Evolutionary conservation across 208 protist genomes (phyloP).

Genomic region (Angomonas ambiguus): DNA sequence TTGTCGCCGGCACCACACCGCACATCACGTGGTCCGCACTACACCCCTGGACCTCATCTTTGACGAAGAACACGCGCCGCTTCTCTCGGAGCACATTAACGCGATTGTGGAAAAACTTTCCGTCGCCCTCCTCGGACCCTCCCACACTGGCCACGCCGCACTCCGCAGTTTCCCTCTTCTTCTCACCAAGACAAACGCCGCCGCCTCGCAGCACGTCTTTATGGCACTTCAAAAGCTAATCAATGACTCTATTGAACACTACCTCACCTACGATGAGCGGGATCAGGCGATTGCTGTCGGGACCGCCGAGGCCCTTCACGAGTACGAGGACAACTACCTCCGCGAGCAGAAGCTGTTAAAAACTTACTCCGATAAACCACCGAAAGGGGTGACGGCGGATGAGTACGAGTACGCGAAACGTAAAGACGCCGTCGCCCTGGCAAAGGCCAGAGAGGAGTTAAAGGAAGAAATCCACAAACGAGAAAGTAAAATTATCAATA

Average conservation of each 20-base stretch:
- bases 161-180: constrained; percentile 67
- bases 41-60: constrained; percentile 27
- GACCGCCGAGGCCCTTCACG: constrained; percentile 29
- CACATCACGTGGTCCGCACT: constrained; percentile 8
- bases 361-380: constrained; percentile 64
- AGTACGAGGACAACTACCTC: constrained; percentile 59
- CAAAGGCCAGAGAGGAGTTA: constrained; percentile 62
- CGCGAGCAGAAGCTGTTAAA: constrained; percentile 74
- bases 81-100: constrained; percentile 48
- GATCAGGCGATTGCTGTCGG: constrained; percentile 75
- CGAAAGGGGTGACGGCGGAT: constrained; percentile 81
- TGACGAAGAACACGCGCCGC: constrained; percentile 18
- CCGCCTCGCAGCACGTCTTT: constrained; percentile 34
- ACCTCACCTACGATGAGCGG: constrained; percentile 43
- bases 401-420: constrained; percentile 81
- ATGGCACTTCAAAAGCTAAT: constrained; percentile 30
- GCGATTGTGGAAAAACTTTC: constrained; percentile 34
- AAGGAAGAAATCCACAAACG: constrained; percentile 58
- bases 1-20: constrained; percentile 25
- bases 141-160: constrained; percentile 60
- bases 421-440: constrained; percentile 67
- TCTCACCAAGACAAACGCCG: constrained; percentile 30
- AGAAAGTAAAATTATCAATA: constrained; percentile 23
- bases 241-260: constrained; percentile 41
- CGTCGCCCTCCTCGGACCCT: constrained; percentile 15